phyloP scores from a whole-genome alignment of 108 stramenopile species.

The Pseudonitzschia multistriata region DNA sequence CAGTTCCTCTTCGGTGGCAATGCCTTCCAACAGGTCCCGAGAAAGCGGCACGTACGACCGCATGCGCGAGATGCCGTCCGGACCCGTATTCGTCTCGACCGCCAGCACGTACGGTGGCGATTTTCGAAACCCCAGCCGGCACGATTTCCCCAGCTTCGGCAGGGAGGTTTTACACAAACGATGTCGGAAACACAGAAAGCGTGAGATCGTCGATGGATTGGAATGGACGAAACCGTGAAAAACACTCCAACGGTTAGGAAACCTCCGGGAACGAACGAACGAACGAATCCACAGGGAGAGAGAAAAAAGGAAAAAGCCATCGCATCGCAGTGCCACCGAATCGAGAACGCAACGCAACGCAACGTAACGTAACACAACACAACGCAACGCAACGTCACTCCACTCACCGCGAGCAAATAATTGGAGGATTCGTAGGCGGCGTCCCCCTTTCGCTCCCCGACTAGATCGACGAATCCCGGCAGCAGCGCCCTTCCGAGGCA shows the following conservation, averaged over 20 bases:
- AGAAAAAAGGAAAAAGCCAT: not conserved
- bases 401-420: conserved; percentile 44
- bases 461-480: conserved; percentile 63
- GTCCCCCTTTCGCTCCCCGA: conserved; percentile 61
- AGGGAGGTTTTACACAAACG: conserved; percentile 12
- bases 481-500: conserved; percentile 41
- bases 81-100: conserved; percentile 54
- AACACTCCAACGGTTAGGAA: not conserved
- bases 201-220: not conserved
- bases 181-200: conserved; percentile 28
- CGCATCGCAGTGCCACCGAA: not conserved
- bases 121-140: conserved; percentile 15
- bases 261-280: no score
- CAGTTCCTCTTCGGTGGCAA: conserved; percentile 36
- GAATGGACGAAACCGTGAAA: not conserved
- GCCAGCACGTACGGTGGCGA: conserved; percentile 46
- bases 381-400: not conserved
- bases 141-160: conserved; percentile 31
- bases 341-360: not conserved
- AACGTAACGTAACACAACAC: not conserved
- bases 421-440: conserved; percentile 57
- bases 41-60: conserved; percentile 46
- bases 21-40: conserved; percentile 18
- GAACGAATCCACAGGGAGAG: no score
- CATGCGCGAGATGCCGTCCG: conserved; percentile 58